These are phyloP conservation scores for Paracamarosporium sp. DNA, from an alignment of 2,329 filamentous ascomycete genomes.

Conservation along the genomic window DNA sequence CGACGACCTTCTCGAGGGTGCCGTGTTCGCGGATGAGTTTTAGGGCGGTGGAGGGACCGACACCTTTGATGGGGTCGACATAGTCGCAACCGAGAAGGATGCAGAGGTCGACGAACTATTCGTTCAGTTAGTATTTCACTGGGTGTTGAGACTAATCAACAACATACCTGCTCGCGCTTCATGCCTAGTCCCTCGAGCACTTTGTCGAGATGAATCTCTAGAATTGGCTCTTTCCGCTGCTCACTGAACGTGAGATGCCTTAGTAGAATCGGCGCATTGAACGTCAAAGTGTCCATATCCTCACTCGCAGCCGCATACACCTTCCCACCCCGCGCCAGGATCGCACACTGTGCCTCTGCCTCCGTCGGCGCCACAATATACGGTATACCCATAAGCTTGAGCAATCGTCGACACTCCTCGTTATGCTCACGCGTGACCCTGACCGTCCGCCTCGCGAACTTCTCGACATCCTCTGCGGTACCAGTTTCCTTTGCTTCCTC, in stretches of 20 bases:
- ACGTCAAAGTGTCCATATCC: constrained; percentile 98
- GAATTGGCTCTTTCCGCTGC: constrained; percentile 96
- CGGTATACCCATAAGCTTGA: constrained; percentile 95
- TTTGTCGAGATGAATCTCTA: constrained; percentile 88
- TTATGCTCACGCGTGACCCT: constrained; percentile 97
- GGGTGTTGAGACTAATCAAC: neutral
- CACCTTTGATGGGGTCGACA: constrained; percentile 92
- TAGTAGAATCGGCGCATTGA: constrained; percentile 88
- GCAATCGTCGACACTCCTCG: constrained; percentile 85
- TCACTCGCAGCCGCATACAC: constrained; percentile 97
- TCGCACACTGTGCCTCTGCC: constrained; percentile 95
- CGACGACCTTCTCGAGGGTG: constrained; percentile 84
- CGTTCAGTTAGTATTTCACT: constrained; percentile 1
- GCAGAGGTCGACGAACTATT: constrained; percentile 93
- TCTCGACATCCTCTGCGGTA: constrained; percentile 96
- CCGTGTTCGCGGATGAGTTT: constrained; percentile 95
- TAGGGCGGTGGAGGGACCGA: constrained; percentile 89
- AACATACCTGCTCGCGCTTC: constrained; percentile 78
- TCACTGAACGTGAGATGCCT: constrained; percentile 96
- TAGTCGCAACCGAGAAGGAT: constrained; percentile 98
- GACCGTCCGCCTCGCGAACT: constrained; percentile 92
- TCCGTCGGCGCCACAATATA: constrained; percentile 96
- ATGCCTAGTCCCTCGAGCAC: constrained; percentile 87
- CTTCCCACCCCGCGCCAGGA: constrained; percentile 86
- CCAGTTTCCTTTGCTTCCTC: constrained; percentile 98